Conservation (phyloP, 148 eudicot species). For the Rhododendron ferrugineum region DNA sequence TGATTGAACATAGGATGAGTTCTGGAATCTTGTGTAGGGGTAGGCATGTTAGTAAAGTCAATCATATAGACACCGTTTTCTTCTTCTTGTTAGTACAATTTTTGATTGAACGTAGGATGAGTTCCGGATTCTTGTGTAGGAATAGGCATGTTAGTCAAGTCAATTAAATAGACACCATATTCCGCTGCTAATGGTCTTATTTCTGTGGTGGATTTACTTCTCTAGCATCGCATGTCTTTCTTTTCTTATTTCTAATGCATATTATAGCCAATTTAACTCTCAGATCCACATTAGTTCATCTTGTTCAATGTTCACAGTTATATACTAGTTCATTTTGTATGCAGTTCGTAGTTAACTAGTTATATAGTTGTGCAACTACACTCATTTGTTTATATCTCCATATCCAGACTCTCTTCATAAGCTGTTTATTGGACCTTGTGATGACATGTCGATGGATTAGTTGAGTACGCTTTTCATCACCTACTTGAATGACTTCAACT, state of each 20-base stretch:
- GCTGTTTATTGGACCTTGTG: background rate
- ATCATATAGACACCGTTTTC: background rate
- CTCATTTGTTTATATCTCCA: background rate
- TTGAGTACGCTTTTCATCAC: background rate
- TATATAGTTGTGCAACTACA: background rate
- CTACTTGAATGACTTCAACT: background rate
- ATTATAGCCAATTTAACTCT: background rate
- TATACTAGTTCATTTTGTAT: background rate
- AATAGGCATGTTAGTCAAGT: background rate
- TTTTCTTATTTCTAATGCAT: constrained; percentile 1
- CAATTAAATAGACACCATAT: background rate
- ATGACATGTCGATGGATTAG: background rate
- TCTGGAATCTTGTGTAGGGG: background rate
- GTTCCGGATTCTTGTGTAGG: background rate
- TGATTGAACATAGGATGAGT: background rate
- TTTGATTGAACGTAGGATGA: background rate
- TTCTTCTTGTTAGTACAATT: background rate
- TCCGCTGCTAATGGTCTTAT: background rate
- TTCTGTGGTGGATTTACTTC: constrained; percentile 1
- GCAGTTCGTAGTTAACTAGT: background rate
- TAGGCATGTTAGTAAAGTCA: background rate
- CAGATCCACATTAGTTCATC: background rate
- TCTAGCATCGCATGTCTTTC: background rate
- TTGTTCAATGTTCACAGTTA: background rate
- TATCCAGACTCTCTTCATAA: background rate